Evolutionary conservation across 768 basidiomycete genomes (phyloP).

Genomic region (Daedalea quercina): DNA sequence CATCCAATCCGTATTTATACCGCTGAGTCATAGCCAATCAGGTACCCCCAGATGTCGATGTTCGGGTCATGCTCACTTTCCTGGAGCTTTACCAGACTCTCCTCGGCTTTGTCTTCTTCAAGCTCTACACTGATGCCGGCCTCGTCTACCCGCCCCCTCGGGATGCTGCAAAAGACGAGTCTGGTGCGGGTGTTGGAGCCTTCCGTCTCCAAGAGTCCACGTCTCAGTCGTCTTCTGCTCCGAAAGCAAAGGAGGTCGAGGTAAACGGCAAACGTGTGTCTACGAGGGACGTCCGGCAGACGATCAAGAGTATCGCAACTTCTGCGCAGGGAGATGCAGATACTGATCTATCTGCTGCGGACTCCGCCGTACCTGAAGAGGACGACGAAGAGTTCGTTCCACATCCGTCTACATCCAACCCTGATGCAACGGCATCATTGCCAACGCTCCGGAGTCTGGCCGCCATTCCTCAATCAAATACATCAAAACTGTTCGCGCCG

Average conservation of each 20-base stretch:
- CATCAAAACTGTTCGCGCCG: slow-evolving; percentile 68
- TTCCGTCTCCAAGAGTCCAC: slow-evolving; percentile 62
- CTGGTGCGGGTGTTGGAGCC: slow-evolving; percentile 83
- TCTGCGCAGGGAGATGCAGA: slow-evolving; percentile 26
- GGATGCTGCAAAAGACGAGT: slow-evolving; percentile 77
- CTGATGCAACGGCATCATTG: slow-evolving; percentile 39
- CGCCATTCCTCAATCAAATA: slow-evolving; percentile 47
- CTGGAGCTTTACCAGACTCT: slow-evolving; percentile 96
- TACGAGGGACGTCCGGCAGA: slow-evolving; percentile 54
- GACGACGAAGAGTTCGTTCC: slow-evolving; percentile 61
- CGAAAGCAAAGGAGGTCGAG: slow-evolving; percentile 27
- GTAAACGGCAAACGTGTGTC: slow-evolving; percentile 40
- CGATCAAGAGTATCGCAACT: slow-evolving; percentile 47
- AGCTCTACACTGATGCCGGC: slow-evolving; percentile 92
- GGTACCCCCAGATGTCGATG: slow-evolving; percentile 94
- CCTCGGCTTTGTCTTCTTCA: slow-evolving; percentile 93
- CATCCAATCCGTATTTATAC: background rate
- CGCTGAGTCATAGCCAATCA: slow-evolving; percentile 23
- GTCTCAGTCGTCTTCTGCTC: slow-evolving; percentile 15
- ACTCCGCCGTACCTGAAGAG: slow-evolving; percentile 20
- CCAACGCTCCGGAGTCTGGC: slow-evolving; percentile 66
- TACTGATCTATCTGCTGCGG: slow-evolving; percentile 27
- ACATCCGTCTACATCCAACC: slow-evolving; percentile 47
- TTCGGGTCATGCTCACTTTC: slow-evolving; percentile 97
- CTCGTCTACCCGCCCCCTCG: slow-evolving; percentile 94